These are phyloP conservation scores for Nannochloropsis gaditana DNA, from an alignment of 108 stramenopile species.

Conservation along the genomic window DNA sequence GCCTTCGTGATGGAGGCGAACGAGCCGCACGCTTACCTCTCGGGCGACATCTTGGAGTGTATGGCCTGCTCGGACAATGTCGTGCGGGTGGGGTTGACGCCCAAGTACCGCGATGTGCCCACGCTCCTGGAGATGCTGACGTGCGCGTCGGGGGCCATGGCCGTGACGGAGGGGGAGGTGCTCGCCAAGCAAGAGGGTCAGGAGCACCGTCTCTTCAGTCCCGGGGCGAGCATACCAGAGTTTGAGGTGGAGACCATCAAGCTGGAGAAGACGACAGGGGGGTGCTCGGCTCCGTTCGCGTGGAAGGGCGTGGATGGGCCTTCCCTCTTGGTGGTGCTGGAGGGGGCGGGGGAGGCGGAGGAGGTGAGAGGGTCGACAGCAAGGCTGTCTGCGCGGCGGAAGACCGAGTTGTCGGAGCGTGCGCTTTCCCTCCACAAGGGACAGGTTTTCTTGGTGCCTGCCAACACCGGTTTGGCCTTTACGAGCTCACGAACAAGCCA, in stretches of 20 bases:
- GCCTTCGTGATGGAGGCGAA: conserved; percentile 57
- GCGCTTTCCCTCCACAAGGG: neutral
- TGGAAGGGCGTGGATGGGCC: conserved; percentile 24
- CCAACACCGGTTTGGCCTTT: neutral
- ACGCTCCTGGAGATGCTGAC: conserved; percentile 91
- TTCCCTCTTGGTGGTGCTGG: conserved; percentile 37
- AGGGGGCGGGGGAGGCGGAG: conserved; percentile 28
- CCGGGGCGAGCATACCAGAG: conserved; percentile 34
- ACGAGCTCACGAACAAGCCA: neutral
- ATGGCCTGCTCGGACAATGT: conserved; percentile 99
- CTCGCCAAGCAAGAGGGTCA: conserved; percentile 6
- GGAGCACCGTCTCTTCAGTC: conserved; percentile 30
- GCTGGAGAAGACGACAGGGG: neutral
- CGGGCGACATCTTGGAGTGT: conserved; percentile 61
- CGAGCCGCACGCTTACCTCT: conserved; percentile 56
- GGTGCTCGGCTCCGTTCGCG: conserved; percentile 24
- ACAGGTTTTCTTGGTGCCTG: neutral
- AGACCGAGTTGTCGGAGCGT: neutral
- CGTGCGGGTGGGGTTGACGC: conserved; percentile 94
- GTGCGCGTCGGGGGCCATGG: conserved; percentile 55
- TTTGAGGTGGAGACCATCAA: conserved; percentile 43
- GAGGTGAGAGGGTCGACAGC: neutral
- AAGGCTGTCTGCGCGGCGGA: neutral
- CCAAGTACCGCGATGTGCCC: conserved; percentile 93
- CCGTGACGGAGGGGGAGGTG: conserved; percentile 34